A percentile compares a stretch with the other conserved stretches of the same genome.
Conservation (phyloP, 352 stramenopile genomes). For the Globisporangium spinosum region DNA sequence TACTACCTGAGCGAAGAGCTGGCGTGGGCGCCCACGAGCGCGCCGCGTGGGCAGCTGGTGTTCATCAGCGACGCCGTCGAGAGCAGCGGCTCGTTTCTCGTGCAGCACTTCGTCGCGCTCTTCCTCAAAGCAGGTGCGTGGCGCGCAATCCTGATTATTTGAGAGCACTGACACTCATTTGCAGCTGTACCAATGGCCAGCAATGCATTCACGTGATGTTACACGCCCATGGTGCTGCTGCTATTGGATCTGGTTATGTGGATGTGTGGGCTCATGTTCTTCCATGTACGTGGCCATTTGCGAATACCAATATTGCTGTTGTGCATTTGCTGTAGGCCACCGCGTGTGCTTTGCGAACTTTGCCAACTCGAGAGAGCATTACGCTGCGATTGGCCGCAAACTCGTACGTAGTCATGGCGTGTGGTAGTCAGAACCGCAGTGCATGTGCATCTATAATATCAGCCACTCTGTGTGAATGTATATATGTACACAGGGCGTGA, state of each 20-base stretch:
- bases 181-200: neutral
- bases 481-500: constrained; percentile 35
- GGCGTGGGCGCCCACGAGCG: constrained; percentile 43
- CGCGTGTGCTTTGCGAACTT: constrained; percentile 60
- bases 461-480: no score
- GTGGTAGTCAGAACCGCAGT: no score
- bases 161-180: neutral
- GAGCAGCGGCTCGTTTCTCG: constrained; percentile 47
- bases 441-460: no score
- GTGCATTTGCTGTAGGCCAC: constrained; percentile 31
- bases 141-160: neutral
- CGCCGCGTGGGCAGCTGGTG: constrained; percentile 51
- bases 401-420: constrained; percentile 30
- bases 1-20: constrained; percentile 48
- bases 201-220: neutral
- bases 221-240: neutral
- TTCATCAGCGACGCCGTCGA: constrained; percentile 57
- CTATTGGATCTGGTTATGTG: neutral
- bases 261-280: neutral
- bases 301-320: neutral
- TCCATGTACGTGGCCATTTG: neutral
- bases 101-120: constrained; percentile 70
- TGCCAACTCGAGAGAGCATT: constrained; percentile 51
- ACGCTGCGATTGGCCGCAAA: constrained; percentile 60
- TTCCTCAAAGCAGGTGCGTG: constrained; percentile 63